These are phyloP conservation scores for Bothriochloa decipiens DNA, from an alignment of 176 grass and related monocot species.

Conservation along the genomic window DNA sequence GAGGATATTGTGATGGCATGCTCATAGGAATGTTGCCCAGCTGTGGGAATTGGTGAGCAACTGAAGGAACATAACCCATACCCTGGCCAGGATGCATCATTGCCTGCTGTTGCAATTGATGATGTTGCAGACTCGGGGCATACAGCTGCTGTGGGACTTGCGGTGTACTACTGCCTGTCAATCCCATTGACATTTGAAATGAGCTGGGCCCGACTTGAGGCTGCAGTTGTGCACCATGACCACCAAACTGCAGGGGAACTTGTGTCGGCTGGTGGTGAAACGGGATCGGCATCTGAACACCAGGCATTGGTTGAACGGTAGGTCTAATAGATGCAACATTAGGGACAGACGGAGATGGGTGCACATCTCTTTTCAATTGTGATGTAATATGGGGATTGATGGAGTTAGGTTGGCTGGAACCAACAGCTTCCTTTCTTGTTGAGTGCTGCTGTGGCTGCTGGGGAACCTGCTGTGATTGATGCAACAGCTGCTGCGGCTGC, in stretches of 20 bases:
- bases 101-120: slow-evolving; percentile 75
- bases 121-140: slow-evolving; percentile 57
- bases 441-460: slow-evolving; percentile 44
- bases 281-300: slow-evolving; percentile 47
- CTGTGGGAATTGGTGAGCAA: slow-evolving; percentile 59
- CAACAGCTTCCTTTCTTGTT: slow-evolving; percentile 47
- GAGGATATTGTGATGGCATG: slow-evolving; percentile 62
- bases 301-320: slow-evolving; percentile 46
- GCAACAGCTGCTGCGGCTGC: slow-evolving; percentile 15
- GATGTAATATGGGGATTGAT: slow-evolving; percentile 43
- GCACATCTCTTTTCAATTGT: slow-evolving; percentile 56
- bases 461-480: slow-evolving; percentile 15
- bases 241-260: slow-evolving; percentile 73
- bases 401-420: slow-evolving; percentile 52
- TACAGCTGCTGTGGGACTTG: slow-evolving; percentile 75
- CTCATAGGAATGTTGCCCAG: slow-evolving; percentile 59
- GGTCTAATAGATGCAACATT: slow-evolving; percentile 49
- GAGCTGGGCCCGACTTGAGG: slow-evolving; percentile 66
- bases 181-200: slow-evolving; percentile 75
- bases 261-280: slow-evolving; percentile 65
- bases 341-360: slow-evolving; percentile 37
- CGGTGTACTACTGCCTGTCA: slow-evolving; percentile 57
- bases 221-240: slow-evolving; percentile 57
- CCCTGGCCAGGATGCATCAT: slow-evolving; percentile 81
- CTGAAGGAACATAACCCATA: slow-evolving; percentile 56